Evolutionary conservation across 345 rosid genomes (phyloP), one percentile per base, ranked within the genome.

Genomic region (Noccaea bulbosa): DNA sequence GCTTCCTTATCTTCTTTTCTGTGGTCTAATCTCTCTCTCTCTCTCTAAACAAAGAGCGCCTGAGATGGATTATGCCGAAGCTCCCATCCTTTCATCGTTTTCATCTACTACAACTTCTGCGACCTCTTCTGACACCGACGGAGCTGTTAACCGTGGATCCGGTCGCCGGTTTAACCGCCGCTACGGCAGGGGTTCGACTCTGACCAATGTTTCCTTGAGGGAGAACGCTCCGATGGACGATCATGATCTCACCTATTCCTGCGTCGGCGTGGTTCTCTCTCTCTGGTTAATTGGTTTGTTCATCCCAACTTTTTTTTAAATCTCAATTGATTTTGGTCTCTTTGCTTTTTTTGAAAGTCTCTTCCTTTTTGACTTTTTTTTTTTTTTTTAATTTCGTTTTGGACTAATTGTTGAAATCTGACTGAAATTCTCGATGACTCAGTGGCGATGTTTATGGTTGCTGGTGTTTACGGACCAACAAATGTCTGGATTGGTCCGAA

Each of bases 271-370:
- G 20, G 80, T 71, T 53, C 76, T 85, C 56, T 51, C 87, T 47
- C 49, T 85, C 67, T 93, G 91, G 88, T 70, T 84, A 67, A 75
- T 86, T 44, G 88, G 98, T 93, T 70, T 20, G 94, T 64, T 11
- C 27, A 24, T 63, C 39, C 20, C 0, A 32, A 60, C 55, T 17
- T 58, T 27, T 14, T 58, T 27, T 14, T 33, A 0, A 2, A 15
- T 16, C 46, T 22, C 35, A 35, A 60, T 48, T 50, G 22, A 17
- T 61, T 41, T 41, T 58, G 47, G 2, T 70, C 43, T 57, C 20
- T 24, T 24, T 24, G 6, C 14, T 34, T 69, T 34, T 34, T 69
- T 17, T 4, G 5, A 76, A 46, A n/a, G 14, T 57, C 53, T 62
- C 17, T 37, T 34, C 46, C 46, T 22, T 20, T 9, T 1, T 8